phyloP scores from a whole-genome alignment of 306 rosid genomes.

The Glycyrrhiza uralensis region DNA sequence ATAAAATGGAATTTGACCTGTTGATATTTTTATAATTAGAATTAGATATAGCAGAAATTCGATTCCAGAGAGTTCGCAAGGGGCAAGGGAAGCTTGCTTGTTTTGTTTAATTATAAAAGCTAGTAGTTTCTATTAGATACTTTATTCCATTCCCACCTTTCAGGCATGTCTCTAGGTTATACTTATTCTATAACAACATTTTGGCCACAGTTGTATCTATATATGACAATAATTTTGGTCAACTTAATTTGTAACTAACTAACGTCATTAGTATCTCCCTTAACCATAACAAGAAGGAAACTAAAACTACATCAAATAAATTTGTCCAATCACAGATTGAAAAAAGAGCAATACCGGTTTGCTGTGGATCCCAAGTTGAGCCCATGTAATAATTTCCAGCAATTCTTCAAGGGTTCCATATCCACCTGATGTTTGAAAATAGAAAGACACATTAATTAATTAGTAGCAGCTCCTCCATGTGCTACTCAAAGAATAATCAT shows the following conservation, averaged over 20 bases:
- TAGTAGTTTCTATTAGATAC: background rate
- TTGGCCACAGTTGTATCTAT: background rate
- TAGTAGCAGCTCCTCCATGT: background rate
- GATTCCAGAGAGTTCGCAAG: conserved; percentile 20
- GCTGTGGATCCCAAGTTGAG: conserved; percentile 97
- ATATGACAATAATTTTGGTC: conserved; percentile 19
- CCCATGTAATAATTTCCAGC: conserved; percentile 99
- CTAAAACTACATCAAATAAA: background rate
- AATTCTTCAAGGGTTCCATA: conserved; percentile 98
- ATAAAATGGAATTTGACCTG: conserved; percentile 29
- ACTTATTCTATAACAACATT: background rate
- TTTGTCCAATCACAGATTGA: background rate
- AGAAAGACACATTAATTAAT: conserved; percentile 22
- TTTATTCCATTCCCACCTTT: conserved; percentile 38
- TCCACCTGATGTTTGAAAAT: conserved; percentile 55
- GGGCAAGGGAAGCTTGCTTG: conserved; percentile 16
- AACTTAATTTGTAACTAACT: conserved; percentile 21
- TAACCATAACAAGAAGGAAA: background rate
- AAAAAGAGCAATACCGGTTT: conserved; percentile 52
- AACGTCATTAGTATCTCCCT: conserved; percentile 13
- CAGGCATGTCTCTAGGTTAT: conserved; percentile 30
- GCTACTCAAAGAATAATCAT: background rate
- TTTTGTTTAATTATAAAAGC: conserved; percentile 3
- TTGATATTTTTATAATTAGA: background rate
- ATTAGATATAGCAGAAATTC: background rate